Evolutionary conservation across 345 rosid species (phyloP), one percentile per base, ranked within the genome.

Genomic region (Corchorus capsularis): DNA sequence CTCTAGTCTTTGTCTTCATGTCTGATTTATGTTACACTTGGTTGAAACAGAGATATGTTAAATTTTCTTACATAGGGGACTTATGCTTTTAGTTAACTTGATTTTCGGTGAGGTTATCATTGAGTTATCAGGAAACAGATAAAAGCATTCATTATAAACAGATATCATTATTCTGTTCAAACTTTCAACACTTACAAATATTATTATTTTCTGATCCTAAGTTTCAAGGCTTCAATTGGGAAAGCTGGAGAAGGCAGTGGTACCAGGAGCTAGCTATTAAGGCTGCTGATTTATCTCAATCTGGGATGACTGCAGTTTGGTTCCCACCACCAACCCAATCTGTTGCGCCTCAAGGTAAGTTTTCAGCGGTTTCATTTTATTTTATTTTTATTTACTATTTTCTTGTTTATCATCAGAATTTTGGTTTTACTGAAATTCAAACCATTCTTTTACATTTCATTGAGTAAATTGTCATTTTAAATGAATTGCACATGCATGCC

Each of bases 181-280:
- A 50, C 63, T 61, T 52, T 46, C 15, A n/a, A 13, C 59, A 47
- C 19, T 54, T 54, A 20, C 47, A 32, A 46, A 19, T 73, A 68
- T 19, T 27, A 27, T 78, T 57, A 52, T 72, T 60, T 61, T 15
- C 62, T 47, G 69, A 41, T 78, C 45, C 66, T 82, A 80, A 86
- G 89, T 79, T 86, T 64, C 89, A 86, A 84, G 89, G 84, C 62
- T 86, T 86, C 83, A 86, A 86, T 37, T 84, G 89, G 89, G 89
- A 86, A 82, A 84, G 87, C 63, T 84, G 87, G 83, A 84, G 86
- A 80, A 80, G 83, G 75, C 75, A 69, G 57, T 86, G 89, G 89
- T 86, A 86, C 74, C 59, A 74, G 75, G 89, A 86, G 37, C 73
- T 86, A 67, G 87, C 85, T 66, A 35, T 75, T 20, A 86, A 86